Evolutionary conservation across 176 grass and related monocot genomes (phyloP).

Genomic region (maize (Zea mays)): DNA sequence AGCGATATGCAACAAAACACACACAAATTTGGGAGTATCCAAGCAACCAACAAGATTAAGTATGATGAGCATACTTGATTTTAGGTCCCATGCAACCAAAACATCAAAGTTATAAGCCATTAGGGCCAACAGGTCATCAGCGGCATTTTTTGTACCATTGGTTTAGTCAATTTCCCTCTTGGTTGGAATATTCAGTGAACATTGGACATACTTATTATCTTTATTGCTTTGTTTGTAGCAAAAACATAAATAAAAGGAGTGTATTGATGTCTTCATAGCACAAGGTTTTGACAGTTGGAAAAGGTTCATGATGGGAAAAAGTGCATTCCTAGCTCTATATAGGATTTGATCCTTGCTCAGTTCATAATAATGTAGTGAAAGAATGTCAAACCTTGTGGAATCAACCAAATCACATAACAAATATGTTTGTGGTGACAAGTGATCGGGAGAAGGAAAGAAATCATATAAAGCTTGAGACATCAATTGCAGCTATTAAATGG

Average conservation of each 20-base stretch:
- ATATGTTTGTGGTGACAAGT: not conserved
- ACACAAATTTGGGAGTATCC: too few relatives aligned
- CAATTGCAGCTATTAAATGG: slow-evolving; percentile 5
- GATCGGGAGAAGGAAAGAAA: not conserved
- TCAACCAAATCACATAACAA: slow-evolving; percentile 9
- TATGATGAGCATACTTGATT: too few relatives aligned
- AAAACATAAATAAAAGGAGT: too few relatives aligned
- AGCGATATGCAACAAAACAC: too few relatives aligned
- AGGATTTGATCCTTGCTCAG: slow-evolving; percentile 9
- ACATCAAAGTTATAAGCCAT: too few relatives aligned
- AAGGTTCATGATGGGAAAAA: slow-evolving; percentile 36
- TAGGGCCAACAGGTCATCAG: too few relatives aligned
- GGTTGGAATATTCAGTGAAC: too few relatives aligned
- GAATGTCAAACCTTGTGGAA: slow-evolving; percentile 1
- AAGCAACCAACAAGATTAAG: too few relatives aligned
- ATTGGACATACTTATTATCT: too few relatives aligned
- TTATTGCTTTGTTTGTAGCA: too few relatives aligned
- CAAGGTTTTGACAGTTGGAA: slow-evolving; percentile 26
- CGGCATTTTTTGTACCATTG: too few relatives aligned
- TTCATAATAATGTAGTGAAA: slow-evolving; percentile 15
- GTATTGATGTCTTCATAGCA: slow-evolving; percentile 20
- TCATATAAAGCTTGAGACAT: not conserved
- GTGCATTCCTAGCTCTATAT: slow-evolving; percentile 21
- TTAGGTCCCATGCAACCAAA: too few relatives aligned
- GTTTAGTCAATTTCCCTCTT: not conserved